A percentile compares a stretch with the other conserved stretches of the same genome.
Conservation (phyloP, 2,329 filamentous ascomycete species). For the Pseudogymnoascus sp. region DNA sequence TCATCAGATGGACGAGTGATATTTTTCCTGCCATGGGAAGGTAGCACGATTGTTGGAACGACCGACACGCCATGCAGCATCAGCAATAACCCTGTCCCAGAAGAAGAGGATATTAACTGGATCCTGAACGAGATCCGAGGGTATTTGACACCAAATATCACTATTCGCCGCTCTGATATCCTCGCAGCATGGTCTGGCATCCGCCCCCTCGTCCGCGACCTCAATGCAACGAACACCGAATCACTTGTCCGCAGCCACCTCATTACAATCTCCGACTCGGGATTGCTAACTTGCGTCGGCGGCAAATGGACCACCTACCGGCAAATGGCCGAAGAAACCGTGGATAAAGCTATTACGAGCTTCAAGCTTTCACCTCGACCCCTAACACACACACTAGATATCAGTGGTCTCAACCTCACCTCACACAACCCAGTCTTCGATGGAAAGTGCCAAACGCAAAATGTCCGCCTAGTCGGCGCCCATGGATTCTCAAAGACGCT, state of each 20-base stretch:
- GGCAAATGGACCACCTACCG: conserved; percentile 93
- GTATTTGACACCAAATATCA: conserved; percentile 78
- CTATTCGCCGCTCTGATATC: conserved; percentile 78
- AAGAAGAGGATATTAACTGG: conserved; percentile 81
- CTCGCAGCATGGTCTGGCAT: conserved; percentile 87
- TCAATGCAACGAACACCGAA: conserved; percentile 77
- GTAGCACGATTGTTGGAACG: conserved; percentile 84
- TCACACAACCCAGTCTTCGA: conserved; percentile 65
- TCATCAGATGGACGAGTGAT: conserved; percentile 86
- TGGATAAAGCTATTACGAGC: conserved; percentile 68
- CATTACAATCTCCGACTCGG: conserved; percentile 70
- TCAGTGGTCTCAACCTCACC: conserved; percentile 62
- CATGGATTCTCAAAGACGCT: conserved; percentile 85
- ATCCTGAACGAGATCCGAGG: conserved; percentile 77
- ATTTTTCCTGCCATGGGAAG: conserved; percentile 91
- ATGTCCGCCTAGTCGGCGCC: conserved; percentile 72
- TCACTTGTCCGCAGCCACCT: conserved; percentile 84
- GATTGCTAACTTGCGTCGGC: conserved; percentile 76
- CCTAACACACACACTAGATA: conserved; percentile 53
- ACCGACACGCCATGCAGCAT: conserved; percentile 74
- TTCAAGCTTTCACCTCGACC: conserved; percentile 57
- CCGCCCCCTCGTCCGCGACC: conserved; percentile 77
- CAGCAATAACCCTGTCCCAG: conserved; percentile 64
- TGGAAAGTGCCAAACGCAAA: conserved; percentile 76
- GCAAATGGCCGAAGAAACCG: conserved; percentile 86